Percentiles rank a stretch among this genome's conserved stretches.
Evolutionary conservation across 495 filamentous ascomycete species (phyloP).

Genomic region (Letharia columbiana): DNA sequence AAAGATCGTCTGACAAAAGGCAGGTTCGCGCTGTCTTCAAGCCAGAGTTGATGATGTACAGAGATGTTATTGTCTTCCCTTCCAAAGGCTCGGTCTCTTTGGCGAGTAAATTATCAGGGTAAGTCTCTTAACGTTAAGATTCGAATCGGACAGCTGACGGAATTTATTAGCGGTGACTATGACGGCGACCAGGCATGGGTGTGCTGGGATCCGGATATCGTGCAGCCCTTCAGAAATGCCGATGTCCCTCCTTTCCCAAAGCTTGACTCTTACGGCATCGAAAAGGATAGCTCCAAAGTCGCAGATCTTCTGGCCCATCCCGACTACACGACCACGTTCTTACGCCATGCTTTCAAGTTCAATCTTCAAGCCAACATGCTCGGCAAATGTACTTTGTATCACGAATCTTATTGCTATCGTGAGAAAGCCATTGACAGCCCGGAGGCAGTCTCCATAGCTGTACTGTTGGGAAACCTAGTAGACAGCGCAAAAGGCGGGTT

Average conservation of each 20-base stretch:
- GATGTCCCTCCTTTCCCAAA: slow-evolving; percentile 45
- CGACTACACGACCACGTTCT: slow-evolving; percentile 38
- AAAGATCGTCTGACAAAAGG: background rate
- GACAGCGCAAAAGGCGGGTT: slow-evolving; percentile 75
- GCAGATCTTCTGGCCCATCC: slow-evolving; percentile 32
- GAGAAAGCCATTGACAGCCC: slow-evolving; percentile 48
- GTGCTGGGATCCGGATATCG: slow-evolving; percentile 77
- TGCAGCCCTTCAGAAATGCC: slow-evolving; percentile 66
- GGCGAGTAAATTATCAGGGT: slow-evolving; percentile 68
- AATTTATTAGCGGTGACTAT: slow-evolving; percentile 65
- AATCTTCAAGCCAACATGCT: slow-evolving; percentile 57
- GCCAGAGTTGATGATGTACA: slow-evolving; percentile 60
- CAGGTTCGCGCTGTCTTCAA: slow-evolving; percentile 51
- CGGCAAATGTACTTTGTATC: slow-evolving; percentile 66
- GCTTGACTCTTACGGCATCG: slow-evolving; percentile 49
- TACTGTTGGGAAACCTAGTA: slow-evolving; percentile 68
- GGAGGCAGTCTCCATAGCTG: slow-evolving; percentile 51
- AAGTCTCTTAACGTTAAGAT: background rate
- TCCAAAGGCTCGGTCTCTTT: slow-evolving; percentile 58
- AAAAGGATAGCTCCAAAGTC: slow-evolving; percentile 48
- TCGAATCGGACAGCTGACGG: background rate
- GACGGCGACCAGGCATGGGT: slow-evolving; percentile 88
- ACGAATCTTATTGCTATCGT: slow-evolving; percentile 59
- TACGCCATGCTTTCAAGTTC: slow-evolving; percentile 52
- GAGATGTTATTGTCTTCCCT: slow-evolving; percentile 83